A percentile compares a stretch with the other conserved stretches of the same genome.
Evolutionary conservation across 305 asterid species (phyloP).

Genomic region (Plantago coronopus): DNA sequence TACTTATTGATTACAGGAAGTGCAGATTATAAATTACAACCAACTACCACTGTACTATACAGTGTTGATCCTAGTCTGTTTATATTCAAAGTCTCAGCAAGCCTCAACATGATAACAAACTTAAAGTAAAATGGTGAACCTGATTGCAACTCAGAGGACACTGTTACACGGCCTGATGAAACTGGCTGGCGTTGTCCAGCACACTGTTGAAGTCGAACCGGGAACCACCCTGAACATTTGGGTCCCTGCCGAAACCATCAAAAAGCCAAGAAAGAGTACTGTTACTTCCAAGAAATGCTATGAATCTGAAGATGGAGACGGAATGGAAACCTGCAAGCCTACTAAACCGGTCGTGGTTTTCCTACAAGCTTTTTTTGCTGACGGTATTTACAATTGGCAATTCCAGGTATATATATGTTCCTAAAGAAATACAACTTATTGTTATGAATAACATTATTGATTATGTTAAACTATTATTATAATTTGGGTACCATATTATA

Average conservation of each 20-base stretch:
- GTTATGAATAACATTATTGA: too few species aligned
- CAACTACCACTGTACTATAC: too few species aligned
- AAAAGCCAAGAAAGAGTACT: slow-evolving; percentile 25
- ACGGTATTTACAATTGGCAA: slow-evolving; percentile 77
- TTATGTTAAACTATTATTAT: too few species aligned
- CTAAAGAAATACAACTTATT: too few species aligned
- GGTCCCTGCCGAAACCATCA: slow-evolving; percentile 50
- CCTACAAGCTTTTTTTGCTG: slow-evolving; percentile 77
- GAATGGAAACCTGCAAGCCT: slow-evolving; percentile 30
- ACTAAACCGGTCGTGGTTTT: slow-evolving; percentile 67
- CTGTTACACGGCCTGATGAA: slow-evolving; percentile 45
- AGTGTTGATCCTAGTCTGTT: too few species aligned
- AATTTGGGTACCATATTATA: too few species aligned
- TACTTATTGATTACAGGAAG: too few species aligned
- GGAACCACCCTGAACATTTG: slow-evolving; percentile 50
- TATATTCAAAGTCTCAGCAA: too few species aligned
- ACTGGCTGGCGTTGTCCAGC: slow-evolving; percentile 47
- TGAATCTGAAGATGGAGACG: not conserved
- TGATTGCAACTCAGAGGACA: slow-evolving; percentile 45
- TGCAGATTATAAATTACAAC: too few species aligned
- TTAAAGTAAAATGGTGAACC: slow-evolving; percentile 39
- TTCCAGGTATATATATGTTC: slow-evolving; percentile 38
- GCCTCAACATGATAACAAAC: not conserved
- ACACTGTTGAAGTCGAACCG: slow-evolving; percentile 34
- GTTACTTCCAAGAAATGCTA: slow-evolving; percentile 19